These are phyloP conservation scores for Gonapodya sp. DNA, from an alignment of 192 early-diverging fungal species.

Conservation along the genomic window DNA sequence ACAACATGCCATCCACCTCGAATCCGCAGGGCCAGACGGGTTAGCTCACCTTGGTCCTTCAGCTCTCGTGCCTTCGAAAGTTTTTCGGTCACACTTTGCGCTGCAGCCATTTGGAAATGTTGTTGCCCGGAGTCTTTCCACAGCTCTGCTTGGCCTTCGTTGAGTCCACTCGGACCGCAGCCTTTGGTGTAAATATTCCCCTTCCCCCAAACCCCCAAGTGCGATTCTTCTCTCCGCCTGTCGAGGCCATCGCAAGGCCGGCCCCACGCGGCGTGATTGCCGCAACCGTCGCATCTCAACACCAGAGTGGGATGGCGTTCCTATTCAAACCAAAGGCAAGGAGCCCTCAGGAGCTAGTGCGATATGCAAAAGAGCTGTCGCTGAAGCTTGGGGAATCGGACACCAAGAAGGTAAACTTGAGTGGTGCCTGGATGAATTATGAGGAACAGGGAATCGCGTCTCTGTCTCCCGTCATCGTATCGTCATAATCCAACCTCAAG, in stretches of 20 bases:
- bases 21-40: neutral
- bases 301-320: conserved; percentile 45
- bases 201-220: no score
- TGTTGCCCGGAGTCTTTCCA: no score
- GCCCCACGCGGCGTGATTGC: neutral
- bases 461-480: no score
- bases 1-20: neutral
- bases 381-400: conserved; percentile 63
- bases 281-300: neutral
- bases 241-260: neutral
- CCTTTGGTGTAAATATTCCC: no score
- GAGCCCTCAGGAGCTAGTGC: conserved; percentile 82
- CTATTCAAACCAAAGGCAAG: conserved; percentile 75
- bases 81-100: neutral
- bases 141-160: no score
- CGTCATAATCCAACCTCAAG: neutral
- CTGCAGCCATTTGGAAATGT: neutral
- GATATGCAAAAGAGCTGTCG: conserved; percentile 75
- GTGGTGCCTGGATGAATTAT: conserved; percentile 20
- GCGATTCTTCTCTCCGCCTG: no score
- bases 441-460: no score
- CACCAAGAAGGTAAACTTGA: conserved; percentile 47
- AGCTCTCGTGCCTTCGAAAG: neutral
- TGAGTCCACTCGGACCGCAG: no score
- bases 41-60: neutral